Percentiles rank a stretch among this genome's conserved stretches.
These are phyloP conservation scores for Musa itinerans DNA, from an alignment of 176 grass and related monocot genomes.

Conservation along the genomic window DNA sequence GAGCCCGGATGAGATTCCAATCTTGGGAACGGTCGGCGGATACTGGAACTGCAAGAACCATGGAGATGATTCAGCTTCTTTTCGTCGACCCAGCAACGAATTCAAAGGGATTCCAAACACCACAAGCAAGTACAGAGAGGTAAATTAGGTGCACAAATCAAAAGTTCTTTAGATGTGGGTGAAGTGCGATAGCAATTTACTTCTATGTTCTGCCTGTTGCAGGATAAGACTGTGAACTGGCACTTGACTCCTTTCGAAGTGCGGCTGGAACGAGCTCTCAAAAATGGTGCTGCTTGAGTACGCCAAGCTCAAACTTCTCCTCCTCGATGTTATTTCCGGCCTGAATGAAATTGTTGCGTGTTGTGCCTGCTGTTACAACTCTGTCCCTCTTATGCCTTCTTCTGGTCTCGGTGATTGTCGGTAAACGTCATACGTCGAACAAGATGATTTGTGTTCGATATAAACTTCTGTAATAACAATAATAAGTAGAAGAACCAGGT, in stretches of 20 bases:
- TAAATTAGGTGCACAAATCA: not conserved
- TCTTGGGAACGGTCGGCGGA: constrained; percentile 68
- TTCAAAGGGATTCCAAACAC: constrained; percentile 50
- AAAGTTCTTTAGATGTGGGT: not conserved
- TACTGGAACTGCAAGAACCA: constrained; percentile 32
- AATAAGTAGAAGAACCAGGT: too few species aligned
- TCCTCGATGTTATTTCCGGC: too few species aligned
- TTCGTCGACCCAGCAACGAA: too few species aligned
- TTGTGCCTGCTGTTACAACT: too few species aligned
- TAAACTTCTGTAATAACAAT: too few species aligned
- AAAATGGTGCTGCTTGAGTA: not conserved
- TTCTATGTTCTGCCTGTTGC: not conserved
- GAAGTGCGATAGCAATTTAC: not conserved
- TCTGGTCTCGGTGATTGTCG: too few species aligned
- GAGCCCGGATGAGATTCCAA: constrained; percentile 79
- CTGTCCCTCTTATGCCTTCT: too few species aligned
- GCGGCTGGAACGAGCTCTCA: constrained; percentile 18
- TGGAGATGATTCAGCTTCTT: not conserved
- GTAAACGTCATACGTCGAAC: too few species aligned
- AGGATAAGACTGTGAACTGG: constrained; percentile 37
- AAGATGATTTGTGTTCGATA: too few species aligned
- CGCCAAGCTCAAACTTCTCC: too few species aligned
- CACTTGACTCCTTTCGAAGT: constrained; percentile 20
- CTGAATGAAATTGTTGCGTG: too few species aligned
- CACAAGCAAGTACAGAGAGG: constrained; percentile 62